Percentiles rank a stretch among this genome's conserved stretches.
phyloP scores from a whole-genome alignment of 306 rosid species.

The Cucumis sativus region Cucumber_9930_V3 NC_026661.2:17529001-17529500 shows the following conservation, averaged over 20 bases:
- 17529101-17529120: conserved; percentile 5
- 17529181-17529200: background rate
- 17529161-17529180: background rate
- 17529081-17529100: conserved; percentile 39
- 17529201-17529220: background rate
- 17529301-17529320: background rate
- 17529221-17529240: background rate
- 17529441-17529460: conserved; percentile 53
- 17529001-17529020: conserved; percentile 73
- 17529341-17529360: background rate
- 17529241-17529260: background rate
- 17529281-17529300: background rate
- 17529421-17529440: conserved; percentile 97
- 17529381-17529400: conserved; percentile 95
- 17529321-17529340: background rate
- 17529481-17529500: conserved; percentile 82
- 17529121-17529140: background rate
- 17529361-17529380: conserved; percentile 34
- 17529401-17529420: conserved; percentile 78
- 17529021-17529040: conserved; percentile 94
- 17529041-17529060: conserved; percentile 86
- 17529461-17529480: conserved; percentile 51
- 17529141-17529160: background rate
- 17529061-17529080: conserved; percentile 93
- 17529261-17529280: background rate